Percentiles rank a stretch among this genome's conserved stretches.
Evolutionary conservation across 2,329 filamentous ascomycete genomes (phyloP).

Genomic region (Ceratocystis variospora): DNA sequence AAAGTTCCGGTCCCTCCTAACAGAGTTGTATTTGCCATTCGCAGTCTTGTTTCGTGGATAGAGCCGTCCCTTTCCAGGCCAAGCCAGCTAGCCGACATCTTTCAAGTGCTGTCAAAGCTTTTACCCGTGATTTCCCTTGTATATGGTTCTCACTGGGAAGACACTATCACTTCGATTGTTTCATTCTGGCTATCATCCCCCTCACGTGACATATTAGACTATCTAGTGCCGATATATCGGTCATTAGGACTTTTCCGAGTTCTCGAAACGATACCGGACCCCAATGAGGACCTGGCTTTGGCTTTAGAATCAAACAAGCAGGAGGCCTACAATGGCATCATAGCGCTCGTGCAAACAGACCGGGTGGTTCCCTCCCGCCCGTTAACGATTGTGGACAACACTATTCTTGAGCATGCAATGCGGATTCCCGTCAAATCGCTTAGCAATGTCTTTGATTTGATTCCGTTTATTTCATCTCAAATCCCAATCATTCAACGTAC

Average conservation of each 20-base stretch:
- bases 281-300: conserved; percentile 78
- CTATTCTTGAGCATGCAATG: not conserved
- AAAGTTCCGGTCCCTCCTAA: conserved; percentile 48
- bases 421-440: not conserved
- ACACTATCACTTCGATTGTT: conserved; percentile 37
- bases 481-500: conserved; percentile 54
- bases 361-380: not conserved
- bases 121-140: conserved; percentile 65
- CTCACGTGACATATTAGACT: not conserved
- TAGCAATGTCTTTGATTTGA: not conserved
- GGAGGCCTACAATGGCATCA: conserved; percentile 36
- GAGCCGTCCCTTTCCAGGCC: conserved; percentile 26
- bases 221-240: conserved; percentile 38
- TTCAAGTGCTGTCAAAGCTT: conserved; percentile 45
- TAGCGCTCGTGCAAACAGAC: conserved; percentile 44
- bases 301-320: conserved; percentile 38
- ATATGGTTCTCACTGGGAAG: conserved; percentile 79
- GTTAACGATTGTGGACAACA: not conserved
- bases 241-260: conserved; percentile 57
- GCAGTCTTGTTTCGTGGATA: conserved; percentile 61
- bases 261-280: conserved; percentile 51
- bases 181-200: not conserved
- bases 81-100: conserved; percentile 36
- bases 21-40: conserved; percentile 68
- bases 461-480: not conserved